Evolutionary conservation across 805 yeast genomes (phyloP).

Genomic region (Wickerhamomyces pijperi): DNA sequence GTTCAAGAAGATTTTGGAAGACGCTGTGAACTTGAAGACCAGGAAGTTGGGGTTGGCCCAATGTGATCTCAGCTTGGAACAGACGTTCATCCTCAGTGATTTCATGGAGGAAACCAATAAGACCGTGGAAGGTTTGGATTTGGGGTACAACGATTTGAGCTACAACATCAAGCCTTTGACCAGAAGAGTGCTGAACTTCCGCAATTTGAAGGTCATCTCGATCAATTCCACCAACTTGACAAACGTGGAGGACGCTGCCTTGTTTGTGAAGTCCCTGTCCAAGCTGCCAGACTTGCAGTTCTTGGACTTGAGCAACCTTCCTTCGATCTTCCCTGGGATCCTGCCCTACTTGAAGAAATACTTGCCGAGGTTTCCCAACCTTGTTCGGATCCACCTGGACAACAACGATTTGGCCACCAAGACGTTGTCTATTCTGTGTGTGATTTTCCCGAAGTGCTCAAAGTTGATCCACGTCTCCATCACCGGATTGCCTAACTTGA

Average conservation of each 20-base stretch:
- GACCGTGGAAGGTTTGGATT: constrained; percentile 57
- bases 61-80: constrained; percentile 51
- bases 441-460: constrained; percentile 58
- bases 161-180: constrained; percentile 19
- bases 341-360: constrained; percentile 46
- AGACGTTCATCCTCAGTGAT: constrained; percentile 40
- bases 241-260: constrained; percentile 38
- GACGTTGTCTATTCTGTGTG: constrained; percentile 49
- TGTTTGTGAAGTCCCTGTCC: constrained; percentile 38
- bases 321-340: constrained; percentile 53
- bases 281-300: constrained; percentile 50
- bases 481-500: constrained; percentile 46
- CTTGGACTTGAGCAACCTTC: constrained; percentile 66
- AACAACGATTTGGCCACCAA: constrained; percentile 47
- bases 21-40: constrained; percentile 44
- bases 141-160: constrained; percentile 68
- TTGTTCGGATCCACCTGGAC: constrained; percentile 64
- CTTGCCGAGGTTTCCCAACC: constrained; percentile 55
- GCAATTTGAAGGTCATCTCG: constrained; percentile 38
- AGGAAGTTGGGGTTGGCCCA: constrained; percentile 67
- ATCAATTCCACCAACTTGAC: constrained; percentile 52
- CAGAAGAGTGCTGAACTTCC: constrained; percentile 9
- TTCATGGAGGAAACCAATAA: constrained; percentile 41
- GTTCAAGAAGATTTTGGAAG: constrained; percentile 43
- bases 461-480: constrained; percentile 60